A percentile compares a stretch with the other conserved stretches of the same genome.
These are phyloP conservation scores for Eucalyptus cloeziana DNA, from an alignment of 345 rosid species.

Conservation along the genomic window DNA sequence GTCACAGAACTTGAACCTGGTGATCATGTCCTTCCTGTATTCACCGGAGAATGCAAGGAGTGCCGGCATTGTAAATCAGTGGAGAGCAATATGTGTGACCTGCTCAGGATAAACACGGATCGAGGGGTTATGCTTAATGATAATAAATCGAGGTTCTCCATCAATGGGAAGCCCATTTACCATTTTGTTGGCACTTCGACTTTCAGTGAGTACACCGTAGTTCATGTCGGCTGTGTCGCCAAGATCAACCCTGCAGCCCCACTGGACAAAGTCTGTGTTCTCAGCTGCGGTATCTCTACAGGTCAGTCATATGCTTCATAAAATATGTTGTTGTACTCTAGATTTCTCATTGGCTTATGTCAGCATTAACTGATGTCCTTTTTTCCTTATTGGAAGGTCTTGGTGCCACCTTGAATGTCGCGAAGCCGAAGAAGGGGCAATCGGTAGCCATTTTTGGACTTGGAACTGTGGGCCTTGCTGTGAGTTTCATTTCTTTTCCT, in stretches of 20 bases:
- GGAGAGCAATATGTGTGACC: constrained; percentile 24
- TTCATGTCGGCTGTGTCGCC: constrained; percentile 24
- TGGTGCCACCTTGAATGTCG: constrained; percentile 30
- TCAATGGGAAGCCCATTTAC: constrained; percentile 18
- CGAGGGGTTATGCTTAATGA: constrained; percentile 19
- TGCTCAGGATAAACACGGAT: constrained; percentile 18
- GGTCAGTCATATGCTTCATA: background rate
- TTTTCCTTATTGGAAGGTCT: constrained; percentile 4
- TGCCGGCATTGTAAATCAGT: constrained; percentile 13
- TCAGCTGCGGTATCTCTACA: constrained; percentile 38
- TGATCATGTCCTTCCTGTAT: constrained; percentile 21
- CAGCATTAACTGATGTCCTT: background rate
- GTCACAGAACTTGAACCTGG: constrained; percentile 11
- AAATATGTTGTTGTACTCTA: background rate
- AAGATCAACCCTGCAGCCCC: constrained; percentile 42
- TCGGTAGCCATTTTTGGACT: constrained; percentile 23
- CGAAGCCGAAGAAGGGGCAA: constrained; percentile 17
- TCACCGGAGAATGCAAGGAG: constrained; percentile 21
- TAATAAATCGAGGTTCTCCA: constrained; percentile 15
- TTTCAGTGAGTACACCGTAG: constrained; percentile 26
- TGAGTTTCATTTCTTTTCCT: background rate
- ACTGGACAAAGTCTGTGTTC: constrained; percentile 29
- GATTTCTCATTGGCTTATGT: background rate
- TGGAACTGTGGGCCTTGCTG: constrained; percentile 21
- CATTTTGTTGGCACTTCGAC: constrained; percentile 31